Conservation (phyloP, 2,329 filamentous ascomycete genomes). For the Aspergillus sp. region DNA sequence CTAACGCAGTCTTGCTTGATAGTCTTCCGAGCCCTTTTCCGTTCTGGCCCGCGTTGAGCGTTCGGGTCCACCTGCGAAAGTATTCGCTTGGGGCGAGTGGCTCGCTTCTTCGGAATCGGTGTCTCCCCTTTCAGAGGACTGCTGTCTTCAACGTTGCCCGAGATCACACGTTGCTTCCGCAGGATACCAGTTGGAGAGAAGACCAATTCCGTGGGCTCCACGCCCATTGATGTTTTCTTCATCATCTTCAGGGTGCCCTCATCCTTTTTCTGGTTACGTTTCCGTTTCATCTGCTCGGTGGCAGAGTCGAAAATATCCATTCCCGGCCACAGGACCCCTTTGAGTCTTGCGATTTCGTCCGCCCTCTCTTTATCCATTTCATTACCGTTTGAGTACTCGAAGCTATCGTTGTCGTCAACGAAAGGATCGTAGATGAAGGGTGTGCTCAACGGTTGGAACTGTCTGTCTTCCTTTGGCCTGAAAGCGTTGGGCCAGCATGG, state of each 20-base stretch:
- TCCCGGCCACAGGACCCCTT: conserved; percentile 51
- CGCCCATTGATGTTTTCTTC: conserved; percentile 45
- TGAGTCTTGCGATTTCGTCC: conserved; percentile 44
- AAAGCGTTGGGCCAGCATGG: conserved; percentile 13
- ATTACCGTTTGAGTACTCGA: conserved; percentile 19
- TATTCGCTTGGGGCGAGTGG: conserved; percentile 31
- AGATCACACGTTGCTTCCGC: conserved; percentile 46
- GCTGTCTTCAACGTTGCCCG: conserved; percentile 50
- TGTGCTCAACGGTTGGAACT: neutral
- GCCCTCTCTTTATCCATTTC: conserved; percentile 31
- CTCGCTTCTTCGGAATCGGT: conserved; percentile 39
- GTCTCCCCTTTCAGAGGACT: conserved; percentile 48
- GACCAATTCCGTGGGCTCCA: conserved; percentile 49
- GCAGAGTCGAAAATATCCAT: conserved; percentile 55
- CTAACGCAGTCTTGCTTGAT: conserved; percentile 8
- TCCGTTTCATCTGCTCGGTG: conserved; percentile 48
- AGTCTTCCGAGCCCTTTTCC: conserved; percentile 25
- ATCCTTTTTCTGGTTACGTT: conserved; percentile 54
- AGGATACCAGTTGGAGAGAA: conserved; percentile 47
- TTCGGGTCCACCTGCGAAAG: conserved; percentile 37
- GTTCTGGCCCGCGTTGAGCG: conserved; percentile 26
- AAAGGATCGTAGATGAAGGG: conserved; percentile 21
- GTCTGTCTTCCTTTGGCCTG: neutral
- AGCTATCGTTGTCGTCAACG: conserved; percentile 17
- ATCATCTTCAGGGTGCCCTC: conserved; percentile 46